These are phyloP conservation scores for Talaromyces sp. DNA, from an alignment of 2,329 filamentous ascomycete species.

Conservation along the genomic window DNA sequence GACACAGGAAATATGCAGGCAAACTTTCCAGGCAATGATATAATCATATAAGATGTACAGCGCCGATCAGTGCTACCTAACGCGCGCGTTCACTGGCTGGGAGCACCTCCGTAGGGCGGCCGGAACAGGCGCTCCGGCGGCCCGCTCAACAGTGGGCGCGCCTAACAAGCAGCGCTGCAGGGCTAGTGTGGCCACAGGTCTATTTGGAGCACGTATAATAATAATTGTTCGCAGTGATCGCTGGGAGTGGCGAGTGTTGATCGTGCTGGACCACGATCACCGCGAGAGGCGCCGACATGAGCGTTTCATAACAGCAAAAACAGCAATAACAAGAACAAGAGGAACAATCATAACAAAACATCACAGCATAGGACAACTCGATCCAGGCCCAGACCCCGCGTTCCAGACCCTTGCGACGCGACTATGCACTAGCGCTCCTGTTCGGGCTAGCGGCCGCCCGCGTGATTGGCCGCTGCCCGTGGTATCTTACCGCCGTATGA, in stretches of 20 bases:
- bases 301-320: too few relatives aligned
- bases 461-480: neutral
- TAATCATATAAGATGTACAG: neutral
- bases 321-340: neutral
- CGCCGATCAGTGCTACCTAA: slow-evolving; percentile 1
- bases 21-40: neutral
- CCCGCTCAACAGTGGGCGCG: neutral
- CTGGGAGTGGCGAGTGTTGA: neutral
- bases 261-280: neutral
- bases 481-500: neutral
- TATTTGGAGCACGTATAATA: too few relatives aligned
- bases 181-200: neutral
- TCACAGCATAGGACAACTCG: neutral
- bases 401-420: neutral
- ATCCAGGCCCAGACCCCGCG: neutral
- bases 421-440: slow-evolving; percentile 10
- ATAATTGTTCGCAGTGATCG: neutral
- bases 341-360: neutral
- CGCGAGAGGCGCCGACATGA: neutral
- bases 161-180: neutral
- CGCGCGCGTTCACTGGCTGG: neutral
- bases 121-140: neutral
- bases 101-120: neutral
- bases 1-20: neutral
- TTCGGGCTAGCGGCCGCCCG: slow-evolving; percentile 6